A percentile compares a stretch with the other conserved stretches of the same genome.
Evolutionary conservation across 2,329 filamentous ascomycete genomes (phyloP).

Genomic region (Pezicula neosporulosa): DNA sequence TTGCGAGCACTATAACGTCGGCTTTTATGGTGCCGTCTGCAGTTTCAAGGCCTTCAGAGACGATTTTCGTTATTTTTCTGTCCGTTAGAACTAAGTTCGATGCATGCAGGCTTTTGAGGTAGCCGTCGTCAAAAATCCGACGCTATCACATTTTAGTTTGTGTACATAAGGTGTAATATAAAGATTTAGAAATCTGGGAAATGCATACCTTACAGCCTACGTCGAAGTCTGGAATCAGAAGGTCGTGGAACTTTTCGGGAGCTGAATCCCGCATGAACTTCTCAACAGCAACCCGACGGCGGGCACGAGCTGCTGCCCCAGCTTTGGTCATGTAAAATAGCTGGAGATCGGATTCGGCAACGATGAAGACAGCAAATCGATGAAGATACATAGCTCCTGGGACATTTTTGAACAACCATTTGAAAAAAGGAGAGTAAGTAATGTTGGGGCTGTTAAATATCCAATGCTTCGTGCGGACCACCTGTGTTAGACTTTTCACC

Average conservation of each 20-base stretch:
- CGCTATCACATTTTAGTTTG: no score
- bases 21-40: conserved; percentile 36
- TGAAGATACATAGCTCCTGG: conserved; percentile 42
- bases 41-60: conserved; percentile 31
- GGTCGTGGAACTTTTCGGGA: conserved; percentile 57
- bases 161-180: no score
- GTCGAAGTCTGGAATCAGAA: conserved; percentile 45
- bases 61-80: background rate
- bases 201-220: conserved; percentile 28
- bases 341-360: conserved; percentile 36
- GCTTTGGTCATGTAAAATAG: conserved; percentile 36
- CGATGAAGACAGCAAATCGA: conserved; percentile 36
- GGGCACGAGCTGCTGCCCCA: conserved; percentile 21
- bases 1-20: background rate
- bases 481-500: no score
- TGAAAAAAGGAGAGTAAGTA: no score
- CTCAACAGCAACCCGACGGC: conserved; percentile 35
- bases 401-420: conserved; percentile 37
- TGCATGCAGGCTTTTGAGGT: conserved; percentile 41
- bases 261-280: conserved; percentile 29
- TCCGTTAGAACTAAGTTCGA: conserved; percentile 33
- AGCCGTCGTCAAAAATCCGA: conserved; percentile 24
- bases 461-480: no score
- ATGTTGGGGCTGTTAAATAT: no score
- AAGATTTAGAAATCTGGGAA: no score